phyloP scores from a whole-genome alignment of 2,329 filamentous ascomycete species.

The Beauveria varroae region DNA sequence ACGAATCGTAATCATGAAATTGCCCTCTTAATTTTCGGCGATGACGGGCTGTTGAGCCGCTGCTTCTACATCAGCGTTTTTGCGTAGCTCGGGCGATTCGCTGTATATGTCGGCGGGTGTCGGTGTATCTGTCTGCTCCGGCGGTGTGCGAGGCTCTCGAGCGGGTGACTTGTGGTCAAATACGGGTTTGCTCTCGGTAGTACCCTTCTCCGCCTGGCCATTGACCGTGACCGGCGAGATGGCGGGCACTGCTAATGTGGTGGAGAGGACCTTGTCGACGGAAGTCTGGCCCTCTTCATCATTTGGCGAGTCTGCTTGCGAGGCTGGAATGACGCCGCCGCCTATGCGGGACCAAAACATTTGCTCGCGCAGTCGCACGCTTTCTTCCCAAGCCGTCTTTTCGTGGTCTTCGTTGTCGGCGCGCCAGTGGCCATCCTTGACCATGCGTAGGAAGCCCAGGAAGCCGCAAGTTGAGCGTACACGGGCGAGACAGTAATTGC shows the following conservation, averaged over 20 bases:
- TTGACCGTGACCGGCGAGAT: not conserved
- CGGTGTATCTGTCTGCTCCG: constrained; percentile 1
- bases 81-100: not conserved
- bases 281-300: not conserved
- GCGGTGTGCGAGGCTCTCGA: constrained; percentile 5
- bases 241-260: not conserved
- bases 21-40: not conserved
- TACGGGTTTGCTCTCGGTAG: not conserved
- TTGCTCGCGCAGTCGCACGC: constrained; percentile 77
- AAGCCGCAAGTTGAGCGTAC: constrained; percentile 89
- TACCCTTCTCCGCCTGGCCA: not conserved
- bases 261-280: not conserved
- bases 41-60: not conserved
- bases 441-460: constrained; percentile 80
- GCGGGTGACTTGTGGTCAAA: constrained; percentile 9
- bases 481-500: constrained; percentile 76
- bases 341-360: constrained; percentile 97
- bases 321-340: constrained; percentile 74
- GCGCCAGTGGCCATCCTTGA: constrained; percentile 88
- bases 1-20: too few relatives aligned
- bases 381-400: constrained; percentile 89
- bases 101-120: not conserved
- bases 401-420: constrained; percentile 77
- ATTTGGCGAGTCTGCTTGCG: constrained; percentile 17
- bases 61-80: not conserved